These are phyloP conservation scores for Macrophomina tecta DNA, from an alignment of 2,329 filamentous ascomycete genomes.

Conservation along the genomic window DNA sequence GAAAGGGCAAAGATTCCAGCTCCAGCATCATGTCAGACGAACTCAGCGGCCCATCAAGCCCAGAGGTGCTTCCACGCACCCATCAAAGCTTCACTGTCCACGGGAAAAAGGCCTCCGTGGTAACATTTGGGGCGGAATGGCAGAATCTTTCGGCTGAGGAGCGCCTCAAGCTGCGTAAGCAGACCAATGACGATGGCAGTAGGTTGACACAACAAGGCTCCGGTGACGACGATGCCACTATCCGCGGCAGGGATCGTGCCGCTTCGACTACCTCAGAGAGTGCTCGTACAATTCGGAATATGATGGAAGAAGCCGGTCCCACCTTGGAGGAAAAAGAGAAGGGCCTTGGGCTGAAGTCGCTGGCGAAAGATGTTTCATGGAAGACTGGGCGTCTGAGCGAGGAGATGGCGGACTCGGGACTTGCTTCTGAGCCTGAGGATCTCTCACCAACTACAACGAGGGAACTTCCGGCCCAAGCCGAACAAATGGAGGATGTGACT, in stretches of 20 bases:
- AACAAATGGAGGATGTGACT: background rate
- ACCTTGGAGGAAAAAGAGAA: conserved; percentile 24
- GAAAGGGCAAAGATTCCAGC: conserved; percentile 76
- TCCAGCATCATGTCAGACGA: conserved; percentile 57
- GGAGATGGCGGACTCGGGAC: conserved; percentile 25
- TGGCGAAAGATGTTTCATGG: conserved; percentile 16
- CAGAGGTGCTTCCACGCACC: conserved; percentile 74
- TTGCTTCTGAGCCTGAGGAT: conserved; percentile 21
- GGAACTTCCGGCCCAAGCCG: background rate
- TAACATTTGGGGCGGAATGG: conserved; percentile 94
- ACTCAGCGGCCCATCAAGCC: conserved; percentile 52
- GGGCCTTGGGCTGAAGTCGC: conserved; percentile 13
- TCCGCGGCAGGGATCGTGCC: conserved; percentile 14
- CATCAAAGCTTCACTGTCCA: conserved; percentile 94
- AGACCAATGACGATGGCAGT: conserved; percentile 12
- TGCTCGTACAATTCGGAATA: conserved; percentile 13
- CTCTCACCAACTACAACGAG: conserved; percentile 20
- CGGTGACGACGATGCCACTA: conserved; percentile 15
- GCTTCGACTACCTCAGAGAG: conserved; percentile 17
- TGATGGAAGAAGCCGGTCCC: conserved; percentile 1
- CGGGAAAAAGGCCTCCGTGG: conserved; percentile 95
- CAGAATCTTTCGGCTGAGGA: conserved; percentile 60
- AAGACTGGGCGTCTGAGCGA: conserved; percentile 14
- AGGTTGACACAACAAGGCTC: background rate
- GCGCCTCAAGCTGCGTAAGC: conserved; percentile 43